Base-by-base conservation (phyloP, 1,284 basidiomycete genomes). In the Marasmius fiardii region DNA sequence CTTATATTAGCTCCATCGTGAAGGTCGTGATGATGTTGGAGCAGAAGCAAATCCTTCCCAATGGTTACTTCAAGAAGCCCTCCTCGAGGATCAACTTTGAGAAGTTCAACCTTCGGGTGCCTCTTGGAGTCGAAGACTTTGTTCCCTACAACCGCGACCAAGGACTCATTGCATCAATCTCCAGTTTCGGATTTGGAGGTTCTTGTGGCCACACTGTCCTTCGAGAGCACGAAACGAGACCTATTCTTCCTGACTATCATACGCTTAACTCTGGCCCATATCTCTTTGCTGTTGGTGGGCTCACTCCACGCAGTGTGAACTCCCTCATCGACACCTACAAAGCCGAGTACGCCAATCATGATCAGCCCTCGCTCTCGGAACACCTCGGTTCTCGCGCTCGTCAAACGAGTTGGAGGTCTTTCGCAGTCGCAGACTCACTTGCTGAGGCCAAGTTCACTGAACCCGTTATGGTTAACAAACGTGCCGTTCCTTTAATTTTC, bases 171-270 rank as follows among this genome's bases (percentile, higher is more conserved):
- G 58, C 55, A 5, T 63, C 61, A 0, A 60, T 63, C 16, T 63
- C 61, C 4, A 61, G 59, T 50, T 63, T 48, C 51, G 62, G 61
- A 12, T 57, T 62, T 49, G 61, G 62, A 58, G 61, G 61, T 63
- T 52, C 59, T 10, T 59, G 60, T 34, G 61, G 51, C 18, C 51
- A 52, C 20, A 52, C 51, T 24, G 51, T 52, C 4, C 34, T 52
- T 18, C 33, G 51, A 14, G 51, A 52, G 18, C 51, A 52, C 41
- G 51, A 52, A 20, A 12, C 21, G 16, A 12, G 35, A 26, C 34
- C 51, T 10, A 34, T 52, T 24, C 23, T 52, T 8, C 20, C 34
- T 12, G 34, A 39, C 26, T 21, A 41, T 14, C 21, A 41, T 12
- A n/a, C 34, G n/a, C 35, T 43, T 10, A 43, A 21, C 28, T 26